Percentiles rank a stretch among this genome's conserved stretches.
Evolutionary conservation across 805 yeast genomes (phyloP).

Genomic region (Lipomyces lipofer): DNA sequence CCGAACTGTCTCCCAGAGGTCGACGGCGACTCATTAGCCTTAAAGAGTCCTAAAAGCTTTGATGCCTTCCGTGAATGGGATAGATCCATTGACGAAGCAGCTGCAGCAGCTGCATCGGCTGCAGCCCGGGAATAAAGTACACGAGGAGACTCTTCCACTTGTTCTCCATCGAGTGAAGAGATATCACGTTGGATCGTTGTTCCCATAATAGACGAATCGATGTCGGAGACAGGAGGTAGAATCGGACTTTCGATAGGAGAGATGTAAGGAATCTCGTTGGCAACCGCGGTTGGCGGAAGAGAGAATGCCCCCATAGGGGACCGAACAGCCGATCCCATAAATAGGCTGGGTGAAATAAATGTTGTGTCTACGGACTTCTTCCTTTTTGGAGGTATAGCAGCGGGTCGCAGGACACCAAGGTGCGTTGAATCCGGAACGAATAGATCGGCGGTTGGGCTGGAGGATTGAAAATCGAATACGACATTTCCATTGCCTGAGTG

Average conservation of each 20-base stretch:
- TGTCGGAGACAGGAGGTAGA: conserved; percentile 2
- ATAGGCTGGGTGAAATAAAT: not conserved
- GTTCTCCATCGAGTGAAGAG: not conserved
- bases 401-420: not conserved
- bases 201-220: not conserved
- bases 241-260: conserved; percentile 32
- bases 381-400: not conserved
- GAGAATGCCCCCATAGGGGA: conserved; percentile 27
- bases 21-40: conserved; percentile 33
- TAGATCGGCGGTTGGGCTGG: not conserved
- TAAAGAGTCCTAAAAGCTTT: conserved; percentile 42
- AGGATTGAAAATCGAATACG: not conserved
- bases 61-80: conserved; percentile 44
- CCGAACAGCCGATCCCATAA: too few relatives aligned
- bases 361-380: not conserved
- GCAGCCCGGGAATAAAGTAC: conserved; percentile 24
- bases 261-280: conserved; percentile 28
- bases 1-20: not conserved
- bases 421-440: not conserved
- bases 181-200: not conserved
- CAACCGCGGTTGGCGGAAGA: conserved; percentile 24
- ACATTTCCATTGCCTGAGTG: not conserved
- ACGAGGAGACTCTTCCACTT: conserved; percentile 4
- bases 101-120: conserved; percentile 28
- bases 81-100: too few relatives aligned